These are phyloP conservation scores for Hemisphaericaspora subhashii DNA, from an alignment of 1,139 yeast species.

Conservation along the genomic window DNA sequence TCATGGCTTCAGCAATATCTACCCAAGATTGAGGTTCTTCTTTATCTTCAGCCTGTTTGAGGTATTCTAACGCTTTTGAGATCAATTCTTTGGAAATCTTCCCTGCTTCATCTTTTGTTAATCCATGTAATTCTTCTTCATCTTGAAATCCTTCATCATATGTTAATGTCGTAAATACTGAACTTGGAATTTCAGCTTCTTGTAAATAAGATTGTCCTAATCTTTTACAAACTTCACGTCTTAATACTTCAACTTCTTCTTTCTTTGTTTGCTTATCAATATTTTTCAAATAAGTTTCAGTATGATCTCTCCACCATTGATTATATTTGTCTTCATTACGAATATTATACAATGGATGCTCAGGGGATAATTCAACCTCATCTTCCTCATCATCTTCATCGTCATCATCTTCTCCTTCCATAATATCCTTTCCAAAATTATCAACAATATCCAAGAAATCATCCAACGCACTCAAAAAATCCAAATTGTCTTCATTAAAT, in stretches of 20 bases:
- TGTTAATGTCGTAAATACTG: conserved; percentile 53
- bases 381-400: conserved; percentile 25
- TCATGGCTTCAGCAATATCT: conserved; percentile 79
- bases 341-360: conserved; percentile 56
- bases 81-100: conserved; percentile 50
- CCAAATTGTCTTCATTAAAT: conserved; percentile 43
- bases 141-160: conserved; percentile 58
- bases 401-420: conserved; percentile 32
- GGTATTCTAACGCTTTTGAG: conserved; percentile 55
- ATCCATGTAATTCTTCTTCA: conserved; percentile 37
- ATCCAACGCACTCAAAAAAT: conserved; percentile 55
- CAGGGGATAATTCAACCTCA: conserved; percentile 36
- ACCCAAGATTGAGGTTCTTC: conserved; percentile 84
- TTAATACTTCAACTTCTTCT: conserved; percentile 21
- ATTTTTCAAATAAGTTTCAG: conserved; percentile 40
- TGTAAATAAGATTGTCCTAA: conserved; percentile 63
- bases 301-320: conserved; percentile 59
- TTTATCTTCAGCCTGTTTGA: conserved; percentile 60
- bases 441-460: conserved; percentile 66
- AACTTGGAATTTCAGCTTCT: conserved; percentile 62
- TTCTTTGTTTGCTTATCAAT: conserved; percentile 24
- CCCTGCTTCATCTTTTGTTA: conserved; percentile 45
- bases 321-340: conserved; percentile 38
- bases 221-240: conserved; percentile 43
- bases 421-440: conserved; percentile 53